phyloP scores from a whole-genome alignment of 345 rosid genomes.

The Hypericum androsaemum region DNA sequence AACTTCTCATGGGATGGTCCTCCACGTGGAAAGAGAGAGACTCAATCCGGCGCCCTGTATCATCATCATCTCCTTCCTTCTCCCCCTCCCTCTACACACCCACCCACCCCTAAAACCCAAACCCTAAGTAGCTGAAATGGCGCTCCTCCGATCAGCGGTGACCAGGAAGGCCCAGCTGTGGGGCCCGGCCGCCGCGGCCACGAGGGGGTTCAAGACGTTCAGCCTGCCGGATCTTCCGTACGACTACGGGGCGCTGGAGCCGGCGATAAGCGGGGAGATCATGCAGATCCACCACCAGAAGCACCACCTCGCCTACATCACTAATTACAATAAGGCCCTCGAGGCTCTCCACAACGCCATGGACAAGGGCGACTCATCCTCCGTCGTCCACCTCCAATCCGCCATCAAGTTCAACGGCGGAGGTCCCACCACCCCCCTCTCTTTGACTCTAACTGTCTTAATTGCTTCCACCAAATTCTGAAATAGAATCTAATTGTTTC shows the following conservation, averaged over 20 bases:
- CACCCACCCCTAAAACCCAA: too few relatives aligned
- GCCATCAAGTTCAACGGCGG: conserved; percentile 97
- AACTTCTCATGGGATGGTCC: too few relatives aligned
- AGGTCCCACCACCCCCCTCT: conserved; percentile 28
- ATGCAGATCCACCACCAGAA: conserved; percentile 98
- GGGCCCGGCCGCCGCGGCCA: conserved; percentile 1
- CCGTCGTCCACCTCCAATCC: conserved; percentile 66
- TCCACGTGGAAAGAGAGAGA: too few relatives aligned
- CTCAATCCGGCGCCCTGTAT: too few relatives aligned
- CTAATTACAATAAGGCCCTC: conserved; percentile 80
- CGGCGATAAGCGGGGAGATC: conserved; percentile 83
- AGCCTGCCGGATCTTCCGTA: conserved; percentile 88
- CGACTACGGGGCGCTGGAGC: conserved; percentile 83
- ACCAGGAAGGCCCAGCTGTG: background rate
- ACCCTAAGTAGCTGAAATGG: too few relatives aligned
- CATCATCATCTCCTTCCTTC: too few relatives aligned
- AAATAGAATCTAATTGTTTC: background rate
- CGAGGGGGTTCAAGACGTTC: conserved; percentile 47
- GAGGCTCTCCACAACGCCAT: conserved; percentile 69
- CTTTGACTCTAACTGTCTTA: background rate
- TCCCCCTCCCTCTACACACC: too few relatives aligned
- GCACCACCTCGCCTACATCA: conserved; percentile 84
- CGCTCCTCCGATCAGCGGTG: too few relatives aligned
- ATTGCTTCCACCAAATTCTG: too few relatives aligned
- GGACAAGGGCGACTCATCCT: conserved; percentile 50